Evolutionary conservation across 148 eudicot species (phyloP).

Genomic region (Linanthus parryae): DNA sequence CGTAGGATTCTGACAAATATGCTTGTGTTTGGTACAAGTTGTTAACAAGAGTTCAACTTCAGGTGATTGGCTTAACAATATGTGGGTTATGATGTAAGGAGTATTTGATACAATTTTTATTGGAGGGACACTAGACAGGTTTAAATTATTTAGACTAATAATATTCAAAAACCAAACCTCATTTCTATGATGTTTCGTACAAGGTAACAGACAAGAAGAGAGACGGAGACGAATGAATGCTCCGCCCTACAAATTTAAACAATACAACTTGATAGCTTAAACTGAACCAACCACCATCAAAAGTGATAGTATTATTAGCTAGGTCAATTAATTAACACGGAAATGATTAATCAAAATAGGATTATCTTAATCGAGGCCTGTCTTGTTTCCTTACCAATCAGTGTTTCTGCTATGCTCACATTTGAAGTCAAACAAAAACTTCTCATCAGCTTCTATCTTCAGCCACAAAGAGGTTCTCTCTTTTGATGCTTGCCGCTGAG

Average conservation of each 20-base stretch:
- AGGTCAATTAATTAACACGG: slow-evolving; percentile 4
- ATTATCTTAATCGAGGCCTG: slow-evolving; percentile 10
- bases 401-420: slow-evolving; percentile 22
- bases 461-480: slow-evolving; percentile 1
- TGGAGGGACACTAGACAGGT: too few relatives aligned
- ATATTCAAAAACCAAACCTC: slow-evolving; percentile 1
- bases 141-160: not conserved
- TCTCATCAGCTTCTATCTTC: slow-evolving; percentile 14
- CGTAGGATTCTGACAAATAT: too few relatives aligned
- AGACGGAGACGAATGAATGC: slow-evolving; percentile 28
- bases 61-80: too few relatives aligned
- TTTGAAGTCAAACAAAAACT: slow-evolving; percentile 31
- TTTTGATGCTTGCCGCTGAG: slow-evolving; percentile 13
- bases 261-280: slow-evolving; percentile 3
- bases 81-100: too few relatives aligned
- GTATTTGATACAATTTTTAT: too few relatives aligned
- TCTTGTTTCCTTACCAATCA: slow-evolving; percentile 11
- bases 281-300: slow-evolving; percentile 11
- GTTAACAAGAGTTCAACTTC: too few relatives aligned
- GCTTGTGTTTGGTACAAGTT: too few relatives aligned
- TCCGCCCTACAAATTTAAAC: slow-evolving; percentile 22
- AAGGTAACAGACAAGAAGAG: slow-evolving; percentile 26
- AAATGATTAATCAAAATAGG: slow-evolving; percentile 10
- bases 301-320: slow-evolving; percentile 14
- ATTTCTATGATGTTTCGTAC: not conserved